Evolutionary conservation across 495 filamentous ascomycete species (phyloP), one percentile per base, ranked within the genome.

Genomic region (Astrothelium macrocarpum): DNA sequence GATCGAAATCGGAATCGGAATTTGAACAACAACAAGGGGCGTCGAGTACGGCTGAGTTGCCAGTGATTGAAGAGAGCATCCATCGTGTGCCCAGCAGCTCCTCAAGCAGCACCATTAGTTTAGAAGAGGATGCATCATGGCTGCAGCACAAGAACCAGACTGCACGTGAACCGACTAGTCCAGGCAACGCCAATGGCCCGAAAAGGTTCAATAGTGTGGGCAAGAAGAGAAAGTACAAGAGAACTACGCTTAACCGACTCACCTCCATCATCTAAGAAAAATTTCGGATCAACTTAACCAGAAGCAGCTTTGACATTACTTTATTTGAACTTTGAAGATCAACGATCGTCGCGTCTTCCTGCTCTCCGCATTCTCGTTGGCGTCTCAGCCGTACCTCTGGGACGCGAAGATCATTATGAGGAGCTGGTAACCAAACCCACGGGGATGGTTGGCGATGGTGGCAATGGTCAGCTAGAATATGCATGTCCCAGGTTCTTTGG

Each of bases 221-320:
- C 49, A 56, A 56, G 25, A 56, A 56, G 49, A 26, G 49, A 26
- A 12, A 12, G 49, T 56, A 56, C 49, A 56, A 56, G 49, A 56
- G 20, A 25, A 56, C 23, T 29, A 16, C 49, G 23, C 49, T 56
- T 28, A 11, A 29, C 7, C 49, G 49, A 16, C 49, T 56, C 25
- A 56, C 49, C 12, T 56, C 49, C 25, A 56, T 56, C 20, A 56
- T 56, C 49, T 56, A 56, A 25, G 2, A 9, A 9, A 25, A 2
- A 3, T 10, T 2, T 28, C 25, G 49, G 16, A 56, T 26, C 49
- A 9, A 20, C 23, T 29, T 25, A 11, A 26, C n/a, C 34, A 39
- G 34, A 39, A 39, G 20, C 9, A 29, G 18, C 20, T 56, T 20
- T 26, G 25, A 25, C 23, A 29, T 9, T 56, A 25, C 9, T 29